Conservation (phyloP, 129 eudicot genomes). For the Flaveria sonorensis region DNA sequence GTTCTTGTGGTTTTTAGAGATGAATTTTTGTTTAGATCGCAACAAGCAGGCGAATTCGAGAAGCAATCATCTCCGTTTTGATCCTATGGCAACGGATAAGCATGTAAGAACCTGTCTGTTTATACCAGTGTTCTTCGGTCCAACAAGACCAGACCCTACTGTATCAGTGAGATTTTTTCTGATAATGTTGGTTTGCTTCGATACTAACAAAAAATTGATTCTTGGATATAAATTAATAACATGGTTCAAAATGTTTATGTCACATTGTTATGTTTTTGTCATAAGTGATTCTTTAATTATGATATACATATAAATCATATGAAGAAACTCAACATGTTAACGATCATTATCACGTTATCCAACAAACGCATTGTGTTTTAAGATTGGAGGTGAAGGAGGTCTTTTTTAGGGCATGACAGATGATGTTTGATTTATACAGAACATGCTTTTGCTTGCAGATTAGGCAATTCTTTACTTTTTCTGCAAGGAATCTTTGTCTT, state of each 20-base stretch:
- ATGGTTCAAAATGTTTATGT: neutral
- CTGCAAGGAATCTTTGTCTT: constrained; percentile 10
- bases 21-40: constrained; percentile 44
- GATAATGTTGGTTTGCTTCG: no score
- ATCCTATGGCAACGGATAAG: constrained; percentile 37
- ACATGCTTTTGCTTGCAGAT: constrained; percentile 29
- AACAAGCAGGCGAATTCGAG: constrained; percentile 35
- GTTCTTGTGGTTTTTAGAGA: constrained; percentile 15
- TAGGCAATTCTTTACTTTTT: constrained; percentile 36
- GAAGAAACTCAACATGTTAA: neutral
- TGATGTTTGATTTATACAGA: constrained; percentile 10
- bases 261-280: neutral
- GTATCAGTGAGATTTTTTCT: neutral
- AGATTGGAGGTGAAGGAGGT: constrained; percentile 12
- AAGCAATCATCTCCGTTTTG: constrained; percentile 25
- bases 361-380: neutral
- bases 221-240: neutral
- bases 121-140: no score
- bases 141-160: no score
- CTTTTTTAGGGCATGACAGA: constrained; percentile 16
- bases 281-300: neutral
- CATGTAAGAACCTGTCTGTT: constrained; percentile 31
- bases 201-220: neutral
- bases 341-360: neutral
- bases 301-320: neutral